Evolutionary conservation across 768 basidiomycete species (phyloP), one percentile per base, ranked within the genome.

Genomic region (Melanogaster broomeanus): DNA sequence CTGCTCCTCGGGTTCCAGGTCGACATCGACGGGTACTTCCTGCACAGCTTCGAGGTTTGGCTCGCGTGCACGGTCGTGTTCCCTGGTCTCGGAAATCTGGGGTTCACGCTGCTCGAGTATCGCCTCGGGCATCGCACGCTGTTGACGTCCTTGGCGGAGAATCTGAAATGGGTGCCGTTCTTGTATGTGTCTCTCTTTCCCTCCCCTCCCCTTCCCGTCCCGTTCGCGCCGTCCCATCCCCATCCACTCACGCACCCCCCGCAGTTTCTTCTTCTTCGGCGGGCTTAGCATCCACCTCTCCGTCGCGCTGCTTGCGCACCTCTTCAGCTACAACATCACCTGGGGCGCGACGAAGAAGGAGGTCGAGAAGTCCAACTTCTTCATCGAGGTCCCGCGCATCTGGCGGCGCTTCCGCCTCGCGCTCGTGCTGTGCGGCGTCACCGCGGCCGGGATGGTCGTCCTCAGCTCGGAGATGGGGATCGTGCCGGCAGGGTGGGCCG

Each of bases 291-390:
- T 81, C 48, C 83, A 82, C 33, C 68, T 84, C 45, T 72, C 75
- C 0, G 69, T 73, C 18, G 81, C 83, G 1, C 67, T 84, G 22
- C 74, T 80, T 33, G 76, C 80, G 2, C 82, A 85, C 66, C 39
- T 84, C 39, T 77, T 82, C 60, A 79, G 80, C 40, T 84, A 82
- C 61, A 78, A 85, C 63, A 78, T 80, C 59, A 68, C 68, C 5
- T 85, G 83, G 84, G 75, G 77, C 5, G 75, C 82, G 6, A 85
- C 84, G 15, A 78, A 81, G 61, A 93, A 93, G 78, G 88, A 90
- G 69, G 90, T 94, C 42, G 87, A 93, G 65, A 78, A 82, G 31
- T 90, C 88, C n/a, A 94, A 93, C 66, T 93, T 96, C 75, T 93
- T 89, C 79, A 80, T 87, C 40, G 93, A 96, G 66, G 83, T 93